A percentile compares a stretch with the other conserved stretches of the same genome.
These are phyloP conservation scores for Rutstroemia sp. DNA, from an alignment of 2,329 filamentous ascomycete genomes.

Conservation along the genomic window DNA sequence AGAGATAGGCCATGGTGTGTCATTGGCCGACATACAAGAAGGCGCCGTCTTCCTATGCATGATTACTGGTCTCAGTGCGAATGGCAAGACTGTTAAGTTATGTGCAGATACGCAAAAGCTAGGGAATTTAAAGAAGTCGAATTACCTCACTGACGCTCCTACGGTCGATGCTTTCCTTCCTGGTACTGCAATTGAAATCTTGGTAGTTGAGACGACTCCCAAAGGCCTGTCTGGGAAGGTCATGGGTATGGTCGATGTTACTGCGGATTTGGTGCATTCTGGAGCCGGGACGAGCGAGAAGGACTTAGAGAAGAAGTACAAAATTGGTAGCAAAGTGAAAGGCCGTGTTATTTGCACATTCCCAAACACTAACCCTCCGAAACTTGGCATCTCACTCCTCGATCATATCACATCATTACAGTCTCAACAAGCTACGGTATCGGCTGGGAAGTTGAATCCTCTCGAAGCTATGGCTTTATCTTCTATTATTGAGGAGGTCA, in stretches of 20 bases:
- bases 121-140: conserved; percentile 56
- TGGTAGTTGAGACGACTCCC: conserved; percentile 67
- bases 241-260: conserved; percentile 85
- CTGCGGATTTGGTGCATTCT: conserved; percentile 84
- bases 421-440: conserved; percentile 36
- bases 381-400: conserved; percentile 80
- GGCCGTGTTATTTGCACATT: conserved; percentile 85
- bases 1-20: conserved; percentile 62
- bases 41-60: conserved; percentile 81
- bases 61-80: conserved; percentile 65
- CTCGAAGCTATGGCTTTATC: conserved; percentile 61
- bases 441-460: conserved; percentile 40
- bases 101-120: conserved; percentile 66
- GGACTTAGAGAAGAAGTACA: conserved; percentile 70
- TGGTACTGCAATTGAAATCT: conserved; percentile 79
- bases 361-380: conserved; percentile 68
- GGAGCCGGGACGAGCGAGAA: conserved; percentile 62
- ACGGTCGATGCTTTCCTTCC: conserved; percentile 87
- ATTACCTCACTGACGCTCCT: conserved; percentile 65
- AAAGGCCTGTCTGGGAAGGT: conserved; percentile 83
- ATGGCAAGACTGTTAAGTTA: conserved; percentile 80
- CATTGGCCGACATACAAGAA: conserved; percentile 64
- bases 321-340: conserved; percentile 76
- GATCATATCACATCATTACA: conserved; percentile 69
- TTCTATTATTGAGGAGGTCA: conserved; percentile 68